Conservation (phyloP, 768 basidiomycete species). For the Mycena vulgaris region DNA sequence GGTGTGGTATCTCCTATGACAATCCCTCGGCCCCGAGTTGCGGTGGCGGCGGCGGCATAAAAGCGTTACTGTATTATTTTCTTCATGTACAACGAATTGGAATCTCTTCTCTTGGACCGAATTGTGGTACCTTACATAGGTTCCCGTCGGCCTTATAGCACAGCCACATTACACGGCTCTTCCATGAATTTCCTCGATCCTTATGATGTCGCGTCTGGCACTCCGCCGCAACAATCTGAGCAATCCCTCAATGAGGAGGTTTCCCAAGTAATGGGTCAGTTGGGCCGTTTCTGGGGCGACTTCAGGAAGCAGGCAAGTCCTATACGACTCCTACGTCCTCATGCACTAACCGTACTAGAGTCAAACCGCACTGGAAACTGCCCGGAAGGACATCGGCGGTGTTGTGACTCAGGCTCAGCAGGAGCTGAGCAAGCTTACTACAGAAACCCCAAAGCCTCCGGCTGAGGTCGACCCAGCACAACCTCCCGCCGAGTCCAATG, state of each 20-base stretch:
- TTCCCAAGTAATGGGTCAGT: conserved; percentile 88
- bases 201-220: conserved; percentile 70
- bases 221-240: conserved; percentile 59
- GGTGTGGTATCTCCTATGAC: conserved; percentile 42
- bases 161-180: neutral
- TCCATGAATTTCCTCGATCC: conserved; percentile 81
- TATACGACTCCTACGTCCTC: neutral
- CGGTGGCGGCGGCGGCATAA: conserved; percentile 50
- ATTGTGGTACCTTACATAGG: neutral
- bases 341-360: conserved; percentile 62
- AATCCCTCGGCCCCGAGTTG: conserved; percentile 45
- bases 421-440: conserved; percentile 75
- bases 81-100: neutral
- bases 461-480: conserved; percentile 32
- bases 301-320: conserved; percentile 85
- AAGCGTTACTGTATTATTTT: conserved; percentile 10
- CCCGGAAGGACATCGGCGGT: conserved; percentile 79
- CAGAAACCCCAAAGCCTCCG: conserved; percentile 46
- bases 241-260: conserved; percentile 90
- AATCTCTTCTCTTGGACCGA: neutral
- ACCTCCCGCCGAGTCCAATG: conserved; percentile 40
- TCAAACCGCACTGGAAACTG: conserved; percentile 76
- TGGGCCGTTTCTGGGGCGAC: conserved; percentile 92
- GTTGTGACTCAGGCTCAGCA: conserved; percentile 87
- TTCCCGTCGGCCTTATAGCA: neutral